Base-by-base conservation (phyloP, 805 yeast genomes). In the Zygosaccharomyces bailii region DNA sequence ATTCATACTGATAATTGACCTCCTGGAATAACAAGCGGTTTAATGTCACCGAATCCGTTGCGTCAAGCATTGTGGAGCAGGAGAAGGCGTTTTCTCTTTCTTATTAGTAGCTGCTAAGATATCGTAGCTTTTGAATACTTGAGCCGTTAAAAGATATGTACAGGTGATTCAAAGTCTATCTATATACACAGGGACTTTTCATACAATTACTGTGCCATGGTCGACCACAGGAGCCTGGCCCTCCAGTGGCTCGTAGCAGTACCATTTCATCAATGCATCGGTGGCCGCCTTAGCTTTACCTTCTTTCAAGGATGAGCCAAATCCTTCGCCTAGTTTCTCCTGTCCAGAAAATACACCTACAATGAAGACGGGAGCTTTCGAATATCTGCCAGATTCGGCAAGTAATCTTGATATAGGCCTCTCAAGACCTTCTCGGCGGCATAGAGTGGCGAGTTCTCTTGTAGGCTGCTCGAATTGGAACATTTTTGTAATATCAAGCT, bases 281-380 rank as follows among this genome's bases (percentile, higher is more conserved):
- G 89, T 95, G 42, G 89, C 86, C 27, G 96, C 93, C 66, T 96
- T 80, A 32, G 88, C 84, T 68, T 89, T 86, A 27, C 97, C 96
- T 68, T 93, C 98, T 52, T 77, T 79, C 57, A 93, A 71, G 21
- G 95, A 85, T 5, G 95, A 73, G 29, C 98, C 99, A 60, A 85
- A 88, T 33, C 96, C 96, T 67, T 93, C 97, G 41, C 97, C 96
- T 44, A 93, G 72, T 66, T 87, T 82, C 51, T 80, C 79, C 10
- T 74, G 73, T 27, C 96, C 98, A 46, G 85, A 74, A 65, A 89
- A 93, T 1, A 87, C 93, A 40, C 96, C 98, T 25, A 91, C 95
- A 10, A 91, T 84, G 55, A 79, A 93, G 30, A 89, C 83, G 18
- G 99, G 95, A 37, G 85, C 80, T 46, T 78, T 75, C 2, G 96